Base-by-base conservation (phyloP, 1,284 basidiomycete genomes). In the Fomitopsis betulina region DNA sequence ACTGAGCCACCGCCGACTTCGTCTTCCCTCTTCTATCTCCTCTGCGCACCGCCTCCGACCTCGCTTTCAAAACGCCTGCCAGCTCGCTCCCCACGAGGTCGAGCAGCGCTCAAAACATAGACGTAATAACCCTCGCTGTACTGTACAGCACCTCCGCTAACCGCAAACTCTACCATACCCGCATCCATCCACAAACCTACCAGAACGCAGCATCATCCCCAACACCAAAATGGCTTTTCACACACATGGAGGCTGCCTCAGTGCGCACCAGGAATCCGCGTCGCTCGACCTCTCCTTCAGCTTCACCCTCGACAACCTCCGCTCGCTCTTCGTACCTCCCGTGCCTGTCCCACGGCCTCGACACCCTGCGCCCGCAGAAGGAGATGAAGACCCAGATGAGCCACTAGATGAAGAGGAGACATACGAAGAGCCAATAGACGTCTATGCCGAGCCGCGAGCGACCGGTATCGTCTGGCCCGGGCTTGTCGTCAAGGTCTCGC, bases 251-350 rank as follows among this genome's bases (percentile, higher is more conserved):
- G 32, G 39, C 42, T 58, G 35, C 21, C 30, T 58, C 50, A 37
- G 5, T 21, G 25, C 52, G 1, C 56, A 54, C 23, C 57, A 58
- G 37, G 57, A 54, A 21, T 32, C 53, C 45, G 53, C 53, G 19
- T 37, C 53, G 35, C 53, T 58, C 40, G 57, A 58, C 53, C 35
- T 58, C 37, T 54, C 53, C 25, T 42, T 54, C 27, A 53, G 57
- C 32, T 58, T 58, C 57, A 58, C 23, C 21, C 23, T 58, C 30
- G 53, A 58, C 53, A 54, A 55, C 45, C 53, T 58, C 19, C 47
- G 47, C 15, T 25, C 35, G 12, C 45, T 58, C 39, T 38, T 58
- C 37, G 23, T 37, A 9, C 37, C 52, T 2, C 52, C 52, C 19
- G 49, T 17, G 8, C 32, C 49, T 2, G n/a, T n/a, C 49, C 9